Conservation (phyloP, 176 grass and related monocot species). For the Rhynchospora pubera region DNA sequence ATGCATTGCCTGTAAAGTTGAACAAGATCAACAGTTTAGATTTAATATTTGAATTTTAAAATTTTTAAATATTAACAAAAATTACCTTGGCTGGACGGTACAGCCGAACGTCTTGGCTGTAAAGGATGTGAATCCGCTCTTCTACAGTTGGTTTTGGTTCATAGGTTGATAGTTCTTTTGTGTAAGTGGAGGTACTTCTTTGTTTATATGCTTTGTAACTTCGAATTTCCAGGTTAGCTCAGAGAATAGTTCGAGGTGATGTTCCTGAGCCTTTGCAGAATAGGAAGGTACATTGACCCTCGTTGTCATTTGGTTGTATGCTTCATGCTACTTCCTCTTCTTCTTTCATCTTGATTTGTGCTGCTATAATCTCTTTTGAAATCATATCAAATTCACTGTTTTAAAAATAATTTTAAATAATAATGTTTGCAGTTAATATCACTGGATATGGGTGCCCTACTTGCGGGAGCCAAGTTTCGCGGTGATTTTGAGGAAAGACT, state of each 20-base stretch:
- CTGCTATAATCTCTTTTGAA: slow-evolving; percentile 3
- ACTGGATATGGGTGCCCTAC: slow-evolving; percentile 90
- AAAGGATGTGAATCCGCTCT: too few relatives aligned
- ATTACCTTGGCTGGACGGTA: too few relatives aligned
- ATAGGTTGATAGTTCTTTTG: not conserved
- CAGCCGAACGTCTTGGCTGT: too few relatives aligned
- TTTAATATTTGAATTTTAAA: too few relatives aligned
- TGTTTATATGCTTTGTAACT: slow-evolving; percentile 14
- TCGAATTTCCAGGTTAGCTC: slow-evolving; percentile 54
- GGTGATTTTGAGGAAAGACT: slow-evolving; percentile 93
- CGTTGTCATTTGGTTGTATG: not conserved
- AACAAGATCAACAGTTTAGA: too few relatives aligned
- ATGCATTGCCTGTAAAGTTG: too few relatives aligned
- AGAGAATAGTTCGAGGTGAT: slow-evolving; percentile 85
- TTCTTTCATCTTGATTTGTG: not conserved
- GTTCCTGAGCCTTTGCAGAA: slow-evolving; percentile 87
- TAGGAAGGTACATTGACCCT: slow-evolving; percentile 50
- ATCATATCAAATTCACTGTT: slow-evolving; percentile 3
- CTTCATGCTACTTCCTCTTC: not conserved
- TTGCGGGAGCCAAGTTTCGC: slow-evolving; percentile 82
- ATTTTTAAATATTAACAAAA: too few relatives aligned
- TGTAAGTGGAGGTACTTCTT: not conserved
- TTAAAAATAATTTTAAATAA: slow-evolving; percentile 4
- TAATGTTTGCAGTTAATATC: slow-evolving; percentile 66
- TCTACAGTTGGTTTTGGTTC: not conserved